Evolutionary conservation across 1,284 basidiomycete genomes (phyloP), one percentile per base, ranked within the genome.

Genomic region (Ceratobasidium sp.): DNA sequence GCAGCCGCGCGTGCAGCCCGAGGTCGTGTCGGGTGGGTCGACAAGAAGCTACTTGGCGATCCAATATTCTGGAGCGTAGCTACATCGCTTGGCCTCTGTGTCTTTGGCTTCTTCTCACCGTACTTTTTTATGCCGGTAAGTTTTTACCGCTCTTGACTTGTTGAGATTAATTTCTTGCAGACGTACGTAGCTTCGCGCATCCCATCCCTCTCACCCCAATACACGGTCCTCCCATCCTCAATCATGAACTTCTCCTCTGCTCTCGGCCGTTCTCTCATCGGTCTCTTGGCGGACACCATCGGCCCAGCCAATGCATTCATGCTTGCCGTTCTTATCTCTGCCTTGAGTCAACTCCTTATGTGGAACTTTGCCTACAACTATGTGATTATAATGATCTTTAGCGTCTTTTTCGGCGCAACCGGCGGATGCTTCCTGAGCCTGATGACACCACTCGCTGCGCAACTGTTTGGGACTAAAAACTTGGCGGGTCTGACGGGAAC

Each of bases 291-390:
- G 2, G 82, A 83, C 75, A 69, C 72, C 18, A 78, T 82, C 20
- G 82, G 82, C 33, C 77, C 80, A 15, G 79, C 80, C 49, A 82
- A 83, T 55, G 81, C 82, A 42, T 80, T 82, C n/a, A 78, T 82
- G 42, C 55, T 81, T 55, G 75, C 80, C 26, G 76, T 82, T 60
- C 44, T 79, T 55, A 80, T 83, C 44, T 79, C 80, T 7, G 81
- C 81, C 1, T 33, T 81, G 4, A 68, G 80, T 3, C 82, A 83
- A 75, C 78, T 82, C 12, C 64, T 82, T 28, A 79, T 80, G 20
- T 83, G 82, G 82, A 82, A 83, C 58, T 81, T 82, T 28, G 82
- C 82, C 15, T 81, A 80, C 61, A 81, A 55, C 42, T 82, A 80
- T 46, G 79, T 77, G 10, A 78, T 71, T 13, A 81, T 82, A 46